Base-by-base conservation (phyloP, 768 basidiomycete genomes). In the Agaricus sinodeliciosus region DNA sequence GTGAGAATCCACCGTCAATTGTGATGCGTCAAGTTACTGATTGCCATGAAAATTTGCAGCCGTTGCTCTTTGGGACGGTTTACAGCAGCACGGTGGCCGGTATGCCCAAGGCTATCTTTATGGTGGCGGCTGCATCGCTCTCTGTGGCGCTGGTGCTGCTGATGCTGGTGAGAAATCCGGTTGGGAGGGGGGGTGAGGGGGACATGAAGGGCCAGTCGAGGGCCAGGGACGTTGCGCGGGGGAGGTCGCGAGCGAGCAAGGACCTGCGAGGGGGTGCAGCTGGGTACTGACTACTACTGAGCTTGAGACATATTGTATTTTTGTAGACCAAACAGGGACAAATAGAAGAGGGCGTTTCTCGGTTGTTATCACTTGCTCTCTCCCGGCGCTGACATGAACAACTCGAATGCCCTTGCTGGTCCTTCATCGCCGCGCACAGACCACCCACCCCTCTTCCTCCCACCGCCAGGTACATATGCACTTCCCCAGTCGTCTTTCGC, bases 71-170 rank as follows among this genome's bases (percentile, higher is more conserved):
- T 59, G 87, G 84, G 3, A 45, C 85, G 52, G 67, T 90, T 22
- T 92, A 87, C 69, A 79, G 81, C 57, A 70, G 65, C 45, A 88
- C 87, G 0, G 86, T 89, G 19, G 84, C 79, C 2, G 70, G 64
- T 5, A 85, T 71, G 59, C 88, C 89, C 18, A 85, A 84, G 68
- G 75, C 85, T 3, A 78, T 91, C 43, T 92, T 91, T 59, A 72
- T 67, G 15, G 64, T 74, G 8, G 84, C 82, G 13, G 76, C 71
- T 2, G 72, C 68, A 7, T 70, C 90, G 37, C 66, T 85, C 52
- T 56, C 71, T 28, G 60, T 65, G 28, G 65, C 73, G 28, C 53
- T 78, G 16, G 36, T 63, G 31, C 62, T 74, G 51, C 56, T 73
- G 50, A 51, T 72, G 56, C 59, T 73, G 25, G 72, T 78, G 34